Evolutionary conservation across 352 stramenopile genomes (phyloP), one percentile per base, ranked within the genome.

Genomic region (Phytopythium helicoides): DNA sequence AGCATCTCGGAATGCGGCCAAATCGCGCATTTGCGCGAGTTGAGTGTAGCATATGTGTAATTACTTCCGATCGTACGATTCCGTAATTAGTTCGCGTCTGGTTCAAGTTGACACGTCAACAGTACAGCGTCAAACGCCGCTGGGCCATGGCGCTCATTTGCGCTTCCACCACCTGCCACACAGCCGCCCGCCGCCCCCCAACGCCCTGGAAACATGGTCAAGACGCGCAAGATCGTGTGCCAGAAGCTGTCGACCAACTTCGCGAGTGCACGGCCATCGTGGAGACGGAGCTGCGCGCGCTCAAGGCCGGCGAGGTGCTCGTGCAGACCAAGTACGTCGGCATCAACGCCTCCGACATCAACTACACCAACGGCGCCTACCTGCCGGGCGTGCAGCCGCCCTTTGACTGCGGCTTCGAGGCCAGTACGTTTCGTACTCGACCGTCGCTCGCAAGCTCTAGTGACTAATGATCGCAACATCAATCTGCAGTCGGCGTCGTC

Each of bases 181-280:
- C n/a, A n/a, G n/a, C n/a, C n/a, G n/a, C n/a, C n/a, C n/a, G n/a
- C n/a, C n/a, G n/a, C n/a, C n/a, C n/a, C n/a, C n/a, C n/a, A n/a
- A n/a, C n/a, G n/a, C n/a, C n/a, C n/a, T n/a, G n/a, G n/a, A n/a
- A 65, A 15, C 23, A 81, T 81, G 67, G 50, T 71, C 26, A 62
- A 81, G 68, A 83, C 69, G 26, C 80, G 76, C 54, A 90, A 90
- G 68, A 90, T 90, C 52, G 72, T 90, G 40, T 90, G 80, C 53
- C 69, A 81, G 55, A 87, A 89, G 56, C 66, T 91, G 50, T 91
- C 77, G 53, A 86, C 81, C 53, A 81, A 91, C 66, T 91, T 91
- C 81, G 81, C 57, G 76, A 80, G 58, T 86, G 73, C 66, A 89
- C 77, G 19, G 68, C 66, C 47, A 87, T 92, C 60, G 77, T 86